Base-by-base conservation (phyloP, 176 grass and related monocot species). In the Eremochloa ophiuroides region DNA sequence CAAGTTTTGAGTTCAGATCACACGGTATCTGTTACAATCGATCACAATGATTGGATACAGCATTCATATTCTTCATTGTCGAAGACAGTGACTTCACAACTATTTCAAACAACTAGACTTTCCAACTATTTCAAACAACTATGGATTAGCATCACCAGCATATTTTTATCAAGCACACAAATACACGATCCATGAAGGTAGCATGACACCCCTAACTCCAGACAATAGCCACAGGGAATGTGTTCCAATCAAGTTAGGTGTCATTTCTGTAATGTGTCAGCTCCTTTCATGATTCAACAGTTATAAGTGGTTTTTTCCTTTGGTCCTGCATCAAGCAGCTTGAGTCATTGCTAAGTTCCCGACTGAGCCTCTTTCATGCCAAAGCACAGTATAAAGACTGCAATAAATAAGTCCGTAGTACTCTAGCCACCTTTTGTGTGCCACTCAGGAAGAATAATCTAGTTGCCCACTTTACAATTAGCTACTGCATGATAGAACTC, bases 381-480 rank as follows among this genome's bases (percentile, higher is more conserved):
- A 44, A 69, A 82, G 62, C 55, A 67, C 37, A 82, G 38, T 48
- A 68, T 74, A 20, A 78, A 53, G 66, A 66, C 9, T 86, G 47
- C 37, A 86, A 50, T 82, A 74, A 82, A 86, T 82, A 71, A 65
- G 35, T 66, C 47, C 51, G 4, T 23, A 43, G 67, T 20, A 67
- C 10, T 61, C 14, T 59, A 82, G 33, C 79, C 78, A 73, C 88
- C 78, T 83, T 86, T 65, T 78, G 31, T 67, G 50, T 79, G 73
- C 79, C 83, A 90, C 83, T 74, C 79, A 83, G 79, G 78, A 85
- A 89, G 66, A 85, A 89, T 82, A 82, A 82, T 85, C 73, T 59
- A 58, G 71, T 47, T 60, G 78, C 66, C 59, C 58, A 85, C 83
- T 85, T 85, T 85, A 76, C 20, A 46, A 89, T 76, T 50, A 61